Percentiles rank a stretch among this genome's conserved stretches.
These are phyloP conservation scores for Xerocomellus chrysenteron DNA, from an alignment of 768 basidiomycete species.

Conservation along the genomic window DNA sequence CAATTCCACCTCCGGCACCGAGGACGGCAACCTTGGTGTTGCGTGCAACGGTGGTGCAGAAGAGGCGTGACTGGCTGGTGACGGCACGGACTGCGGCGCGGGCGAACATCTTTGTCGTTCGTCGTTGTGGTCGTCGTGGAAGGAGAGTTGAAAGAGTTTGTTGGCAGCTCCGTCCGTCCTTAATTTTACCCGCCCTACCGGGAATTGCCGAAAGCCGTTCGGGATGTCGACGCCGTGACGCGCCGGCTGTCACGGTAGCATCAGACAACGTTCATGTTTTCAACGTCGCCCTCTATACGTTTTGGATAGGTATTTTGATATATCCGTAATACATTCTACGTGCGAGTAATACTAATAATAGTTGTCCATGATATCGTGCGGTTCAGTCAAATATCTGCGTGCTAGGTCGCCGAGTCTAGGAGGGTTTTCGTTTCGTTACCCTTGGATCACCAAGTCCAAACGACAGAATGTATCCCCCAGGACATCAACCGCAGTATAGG, in stretches of 20 bases:
- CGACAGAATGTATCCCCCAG: not conserved
- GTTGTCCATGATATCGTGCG: not conserved
- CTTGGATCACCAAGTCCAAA: not conserved
- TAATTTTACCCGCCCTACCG: slow-evolving; percentile 10
- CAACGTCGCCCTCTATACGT: too few species aligned
- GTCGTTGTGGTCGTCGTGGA: slow-evolving; percentile 14
- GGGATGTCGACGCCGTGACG: not conserved
- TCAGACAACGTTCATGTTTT: not conserved
- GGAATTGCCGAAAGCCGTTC: slow-evolving; percentile 15
- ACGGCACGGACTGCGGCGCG: slow-evolving; percentile 61
- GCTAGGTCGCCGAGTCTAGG: too few species aligned
- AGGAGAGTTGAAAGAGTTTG: not conserved
- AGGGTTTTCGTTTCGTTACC: not conserved
- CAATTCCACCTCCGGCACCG: slow-evolving; percentile 98
- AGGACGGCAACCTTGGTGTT: slow-evolving; percentile 92
- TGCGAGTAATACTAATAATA: too few species aligned
- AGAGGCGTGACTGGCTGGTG: slow-evolving; percentile 56
- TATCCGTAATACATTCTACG: not conserved
- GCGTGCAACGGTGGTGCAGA: slow-evolving; percentile 72
- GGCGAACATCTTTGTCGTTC: slow-evolving; percentile 56
- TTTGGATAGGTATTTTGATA: too few species aligned
- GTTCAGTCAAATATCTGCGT: not conserved
- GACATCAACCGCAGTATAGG: not conserved
- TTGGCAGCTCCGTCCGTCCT: not conserved
- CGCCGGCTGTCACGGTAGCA: too few species aligned